A percentile compares a stretch with the other conserved stretches of the same genome.
Evolutionary conservation across 2,329 filamentous ascomycete species (phyloP).

Genomic region (Cordyceps tenuipes): DNA sequence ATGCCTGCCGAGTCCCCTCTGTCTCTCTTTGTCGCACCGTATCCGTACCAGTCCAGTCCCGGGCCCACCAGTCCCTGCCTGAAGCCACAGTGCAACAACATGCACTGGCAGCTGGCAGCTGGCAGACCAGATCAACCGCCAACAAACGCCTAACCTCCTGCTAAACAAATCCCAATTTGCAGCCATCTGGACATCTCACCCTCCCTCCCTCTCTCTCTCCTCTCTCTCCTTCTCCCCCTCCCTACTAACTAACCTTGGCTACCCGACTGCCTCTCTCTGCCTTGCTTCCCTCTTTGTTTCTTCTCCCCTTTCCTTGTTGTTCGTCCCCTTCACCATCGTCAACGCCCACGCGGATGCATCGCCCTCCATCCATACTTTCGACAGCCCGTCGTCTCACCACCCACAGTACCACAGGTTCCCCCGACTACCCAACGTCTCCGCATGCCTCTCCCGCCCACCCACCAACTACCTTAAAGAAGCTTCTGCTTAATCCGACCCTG

Average conservation of each 20-base stretch:
- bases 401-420: constrained; percentile 3
- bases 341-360: neutral
- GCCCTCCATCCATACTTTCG: neutral
- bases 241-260: too few relatives aligned
- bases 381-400: neutral
- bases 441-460: neutral
- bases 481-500: neutral
- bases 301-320: neutral
- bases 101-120: too few relatives aligned
- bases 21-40: too few relatives aligned
- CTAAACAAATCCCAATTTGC: neutral
- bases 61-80: too few relatives aligned
- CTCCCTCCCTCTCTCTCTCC: neutral
- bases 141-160: neutral
- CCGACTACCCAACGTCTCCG: constrained; percentile 8
- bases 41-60: too few relatives aligned
- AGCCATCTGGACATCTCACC: neutral
- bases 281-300: neutral
- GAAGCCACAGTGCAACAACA: too few relatives aligned
- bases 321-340: neutral
- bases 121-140: too few relatives aligned
- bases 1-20: too few relatives aligned
- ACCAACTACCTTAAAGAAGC: neutral
- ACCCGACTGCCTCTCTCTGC: neutral
- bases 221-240: too few relatives aligned